Conservation (phyloP, 129 eudicot species). For the Flaveria linearis region DNA sequence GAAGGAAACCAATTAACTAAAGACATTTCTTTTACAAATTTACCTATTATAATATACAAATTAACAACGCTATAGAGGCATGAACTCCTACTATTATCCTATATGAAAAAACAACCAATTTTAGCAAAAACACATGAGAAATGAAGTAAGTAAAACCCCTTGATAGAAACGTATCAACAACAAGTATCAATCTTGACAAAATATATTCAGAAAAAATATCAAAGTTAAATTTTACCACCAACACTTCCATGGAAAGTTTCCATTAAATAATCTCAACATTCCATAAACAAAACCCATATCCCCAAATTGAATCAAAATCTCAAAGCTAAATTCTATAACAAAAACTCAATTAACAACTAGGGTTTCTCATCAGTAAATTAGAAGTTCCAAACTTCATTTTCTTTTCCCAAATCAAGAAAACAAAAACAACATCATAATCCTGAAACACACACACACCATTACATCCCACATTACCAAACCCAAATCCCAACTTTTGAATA, state of each 20-base stretch:
- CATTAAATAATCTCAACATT: slow-evolving; percentile 19
- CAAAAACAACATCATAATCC: slow-evolving; percentile 11
- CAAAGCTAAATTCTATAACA: background rate
- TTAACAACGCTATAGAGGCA: no score
- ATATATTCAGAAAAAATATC: background rate
- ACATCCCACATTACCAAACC: slow-evolving; percentile 32
- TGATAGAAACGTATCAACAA: slow-evolving; percentile 16
- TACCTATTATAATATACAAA: no score
- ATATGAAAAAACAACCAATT: no score
- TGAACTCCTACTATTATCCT: no score
- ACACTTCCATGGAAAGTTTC: background rate
- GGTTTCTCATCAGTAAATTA: slow-evolving; percentile 18
- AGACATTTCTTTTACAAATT: background rate
- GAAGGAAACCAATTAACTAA: slow-evolving; percentile 13
- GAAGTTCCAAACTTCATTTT: background rate
- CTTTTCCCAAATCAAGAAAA: slow-evolving; percentile 18
- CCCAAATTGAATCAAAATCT: slow-evolving; percentile 22
- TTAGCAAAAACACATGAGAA: slow-evolving; percentile 9
- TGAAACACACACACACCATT: background rate
- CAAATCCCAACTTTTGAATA: slow-evolving; percentile 18
- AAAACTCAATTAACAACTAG: slow-evolving; percentile 1
- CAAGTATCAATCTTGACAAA: slow-evolving; percentile 16
- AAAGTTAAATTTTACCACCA: background rate
- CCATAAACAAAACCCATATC: slow-evolving; percentile 26
- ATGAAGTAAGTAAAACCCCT: background rate